Conservation (phyloP, 176 grass and related monocot species). For the Tillandsia leiboldiana region DNA sequence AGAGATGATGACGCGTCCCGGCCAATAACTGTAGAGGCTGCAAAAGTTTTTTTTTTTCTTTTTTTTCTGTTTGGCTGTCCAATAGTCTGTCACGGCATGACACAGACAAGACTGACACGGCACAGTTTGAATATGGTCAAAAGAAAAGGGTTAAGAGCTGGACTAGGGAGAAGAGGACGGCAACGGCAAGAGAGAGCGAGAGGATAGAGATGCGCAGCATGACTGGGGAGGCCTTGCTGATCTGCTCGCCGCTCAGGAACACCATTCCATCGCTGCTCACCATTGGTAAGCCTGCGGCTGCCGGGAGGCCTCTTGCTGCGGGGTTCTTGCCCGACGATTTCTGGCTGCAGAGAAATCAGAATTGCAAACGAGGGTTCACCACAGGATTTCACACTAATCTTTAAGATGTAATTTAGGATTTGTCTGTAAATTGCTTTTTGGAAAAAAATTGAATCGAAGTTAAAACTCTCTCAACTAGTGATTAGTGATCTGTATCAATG, state of each 20-base stretch:
- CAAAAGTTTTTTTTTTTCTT: no score
- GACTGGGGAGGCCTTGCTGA: neutral
- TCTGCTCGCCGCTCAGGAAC: constrained; percentile 20
- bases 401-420: constrained; percentile 4
- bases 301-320: constrained; percentile 25
- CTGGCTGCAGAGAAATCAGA: constrained; percentile 20
- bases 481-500: no score
- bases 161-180: neutral
- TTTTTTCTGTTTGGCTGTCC: no score
- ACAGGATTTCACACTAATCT: neutral
- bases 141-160: neutral
- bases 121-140: neutral
- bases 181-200: constrained; percentile 1
- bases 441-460: no score
- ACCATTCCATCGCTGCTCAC: constrained; percentile 41
- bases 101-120: no score
- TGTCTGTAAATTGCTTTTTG: neutral
- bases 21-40: no score
- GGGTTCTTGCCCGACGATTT: constrained; percentile 42
- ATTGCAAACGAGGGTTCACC: neutral
- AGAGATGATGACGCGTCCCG: neutral
- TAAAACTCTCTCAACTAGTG: no score
- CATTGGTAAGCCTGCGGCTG: no score
- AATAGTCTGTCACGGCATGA: no score
- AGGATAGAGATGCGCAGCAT: constrained; percentile 8